These are phyloP conservation scores for Phaseolus lunatus DNA, from an alignment of 306 rosid genomes.

Conservation along the genomic window DNA sequence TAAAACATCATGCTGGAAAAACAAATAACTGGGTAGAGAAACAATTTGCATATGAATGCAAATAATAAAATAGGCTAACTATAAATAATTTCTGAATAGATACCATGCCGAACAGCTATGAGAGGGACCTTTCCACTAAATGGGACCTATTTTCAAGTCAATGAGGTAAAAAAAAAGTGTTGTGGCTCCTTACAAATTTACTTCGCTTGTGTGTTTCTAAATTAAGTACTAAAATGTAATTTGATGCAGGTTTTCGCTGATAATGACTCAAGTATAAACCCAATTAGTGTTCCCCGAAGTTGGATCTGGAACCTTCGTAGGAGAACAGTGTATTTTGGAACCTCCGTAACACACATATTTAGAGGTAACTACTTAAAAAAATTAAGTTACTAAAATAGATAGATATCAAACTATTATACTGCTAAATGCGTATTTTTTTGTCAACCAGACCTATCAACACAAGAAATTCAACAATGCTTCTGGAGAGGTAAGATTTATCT, in stretches of 20 bases:
- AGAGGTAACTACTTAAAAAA: slow-evolving; percentile 57
- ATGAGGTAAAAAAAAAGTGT: too few relatives aligned
- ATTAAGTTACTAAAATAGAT: not conserved
- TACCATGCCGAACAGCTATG: slow-evolving; percentile 97
- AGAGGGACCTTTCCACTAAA: slow-evolving; percentile 92
- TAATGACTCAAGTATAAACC: slow-evolving; percentile 60
- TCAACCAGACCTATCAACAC: slow-evolving; percentile 72
- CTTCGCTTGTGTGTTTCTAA: slow-evolving; percentile 10
- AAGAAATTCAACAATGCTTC: slow-evolving; percentile 80
- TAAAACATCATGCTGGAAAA: not conserved
- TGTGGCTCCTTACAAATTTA: too few relatives aligned
- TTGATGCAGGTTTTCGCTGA: slow-evolving; percentile 62
- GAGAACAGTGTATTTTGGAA: slow-evolving; percentile 69
- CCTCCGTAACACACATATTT: slow-evolving; percentile 64
- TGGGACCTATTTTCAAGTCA: slow-evolving; percentile 95
- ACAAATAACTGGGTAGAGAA: not conserved
- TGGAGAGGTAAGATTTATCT: slow-evolving; percentile 75
- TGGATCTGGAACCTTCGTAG: slow-evolving; percentile 68
- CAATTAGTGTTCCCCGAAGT: slow-evolving; percentile 62
- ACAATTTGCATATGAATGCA: slow-evolving; percentile 2
- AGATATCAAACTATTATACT: slow-evolving; percentile 16
- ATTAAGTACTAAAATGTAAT: slow-evolving; percentile 23
- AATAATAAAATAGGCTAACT: slow-evolving; percentile 36
- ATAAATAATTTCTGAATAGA: slow-evolving; percentile 56
- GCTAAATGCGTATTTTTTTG: slow-evolving; percentile 38